These are phyloP conservation scores for Trametes cingulata DNA, from an alignment of 768 basidiomycete species.

Conservation along the genomic window DNA sequence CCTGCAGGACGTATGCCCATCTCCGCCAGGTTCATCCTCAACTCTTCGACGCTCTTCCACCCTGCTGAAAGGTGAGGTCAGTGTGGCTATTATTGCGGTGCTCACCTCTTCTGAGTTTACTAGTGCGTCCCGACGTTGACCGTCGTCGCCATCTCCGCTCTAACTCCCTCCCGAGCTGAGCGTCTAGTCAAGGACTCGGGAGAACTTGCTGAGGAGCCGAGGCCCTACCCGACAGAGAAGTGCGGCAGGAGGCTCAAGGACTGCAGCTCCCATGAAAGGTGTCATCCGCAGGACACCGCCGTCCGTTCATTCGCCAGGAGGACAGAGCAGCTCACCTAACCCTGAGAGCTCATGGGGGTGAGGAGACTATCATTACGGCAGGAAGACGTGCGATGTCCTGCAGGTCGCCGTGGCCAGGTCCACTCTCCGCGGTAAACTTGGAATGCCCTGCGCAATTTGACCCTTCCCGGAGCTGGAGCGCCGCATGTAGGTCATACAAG, in stretches of 20 bases:
- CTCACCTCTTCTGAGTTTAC: not conserved
- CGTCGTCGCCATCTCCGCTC: slow-evolving; percentile 4
- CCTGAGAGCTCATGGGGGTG: slow-evolving; percentile 6
- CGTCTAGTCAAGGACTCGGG: not conserved
- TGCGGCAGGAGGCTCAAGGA: not conserved
- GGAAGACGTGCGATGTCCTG: slow-evolving; percentile 10
- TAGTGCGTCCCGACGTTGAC: not conserved
- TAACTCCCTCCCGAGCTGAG: not conserved
- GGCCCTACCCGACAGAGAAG: not conserved
- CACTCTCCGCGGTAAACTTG: slow-evolving; percentile 4
- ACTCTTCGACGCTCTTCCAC: too few relatives aligned
- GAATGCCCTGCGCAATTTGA: not conserved
- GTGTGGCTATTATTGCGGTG: not conserved
- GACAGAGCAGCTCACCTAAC: not conserved
- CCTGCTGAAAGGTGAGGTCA: not conserved
- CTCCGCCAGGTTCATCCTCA: not conserved
- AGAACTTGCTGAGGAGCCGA: not conserved
- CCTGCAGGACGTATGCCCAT: not conserved
- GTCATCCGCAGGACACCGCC: not conserved
- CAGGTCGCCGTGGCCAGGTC: slow-evolving; percentile 2
- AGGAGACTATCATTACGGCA: slow-evolving; percentile 16
- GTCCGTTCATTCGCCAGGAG: not conserved
- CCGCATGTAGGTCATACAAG: slow-evolving; percentile 2
- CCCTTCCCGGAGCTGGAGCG: not conserved
- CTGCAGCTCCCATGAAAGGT: not conserved